A percentile compares a stretch with the other conserved stretches of the same genome.
phyloP scores from a whole-genome alignment of 345 rosid genomes.

The Eucalyptus guilfoylei region DNA sequence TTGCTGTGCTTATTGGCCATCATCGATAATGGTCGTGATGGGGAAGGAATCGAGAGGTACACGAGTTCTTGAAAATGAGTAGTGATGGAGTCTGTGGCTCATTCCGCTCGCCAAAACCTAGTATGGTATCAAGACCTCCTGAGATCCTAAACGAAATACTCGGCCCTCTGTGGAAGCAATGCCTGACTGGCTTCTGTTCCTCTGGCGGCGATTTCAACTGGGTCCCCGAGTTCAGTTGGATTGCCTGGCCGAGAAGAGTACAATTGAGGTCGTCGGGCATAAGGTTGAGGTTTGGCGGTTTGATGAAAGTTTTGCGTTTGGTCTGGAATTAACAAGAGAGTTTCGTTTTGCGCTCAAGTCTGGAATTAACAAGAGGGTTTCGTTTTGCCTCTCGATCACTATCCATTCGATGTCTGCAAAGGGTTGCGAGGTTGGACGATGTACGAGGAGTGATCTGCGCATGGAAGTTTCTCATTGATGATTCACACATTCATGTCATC shows the following conservation, averaged over 20 bases:
- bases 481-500: not conserved
- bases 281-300: accelerated
- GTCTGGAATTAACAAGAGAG: not conserved
- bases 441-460: not conserved
- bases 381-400: not conserved
- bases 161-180: not conserved
- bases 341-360: not conserved
- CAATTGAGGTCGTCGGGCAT: not conserved
- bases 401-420: not conserved
- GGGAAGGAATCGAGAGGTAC: not conserved
- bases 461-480: not conserved
- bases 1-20: not conserved
- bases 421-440: not conserved
- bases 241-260: not conserved
- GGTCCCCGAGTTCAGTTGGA: not conserved
- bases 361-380: too few relatives aligned
- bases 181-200: not conserved
- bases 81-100: not conserved
- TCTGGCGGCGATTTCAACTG: not conserved
- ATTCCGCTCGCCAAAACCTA: not conserved
- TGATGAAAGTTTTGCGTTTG: not conserved
- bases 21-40: not conserved
- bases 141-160: not conserved
- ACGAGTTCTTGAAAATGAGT: not conserved
- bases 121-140: not conserved